Evolutionary conservation across 176 grass and related monocot species (phyloP), one percentile per base, ranked within the genome.

Genomic region (Phyllostachys edulis): DNA sequence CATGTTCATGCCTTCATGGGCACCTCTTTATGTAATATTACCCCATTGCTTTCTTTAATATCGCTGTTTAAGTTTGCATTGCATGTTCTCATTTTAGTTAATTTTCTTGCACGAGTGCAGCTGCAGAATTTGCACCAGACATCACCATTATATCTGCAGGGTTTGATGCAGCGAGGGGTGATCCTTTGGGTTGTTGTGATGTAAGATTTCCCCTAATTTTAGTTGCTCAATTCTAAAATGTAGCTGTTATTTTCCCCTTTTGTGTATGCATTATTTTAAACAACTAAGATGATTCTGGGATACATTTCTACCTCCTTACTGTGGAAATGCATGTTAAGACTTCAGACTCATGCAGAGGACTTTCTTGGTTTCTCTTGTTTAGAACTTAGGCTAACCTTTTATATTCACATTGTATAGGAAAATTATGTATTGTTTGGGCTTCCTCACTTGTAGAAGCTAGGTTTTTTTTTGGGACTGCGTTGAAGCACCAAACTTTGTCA

Each of bases 91-190:
- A 36, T 67, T 81, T 71, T 70, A 18, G 37, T 50, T 47, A 73
- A 29, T 60, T 77, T 68, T 72, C 78, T 45, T 90, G 64, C 76
- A 67, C 51, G 73, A 81, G 38, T 93, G 89, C 91, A 98, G 96
- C 93, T 91, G 26, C 62, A 69, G 85, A 95, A 56, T 98, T 98
- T 89, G 91, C 82, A 18, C 89, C 96, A 38, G 96, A 98, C 71
- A 89, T 98, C 68, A 98, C 87, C 64, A 95, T 98, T 82, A 91
- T 98, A 91, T 98, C 93, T 61, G 93, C 96, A 71, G 96, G 96
- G 45, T 98, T 98, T 82, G 96, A 98, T 92, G 96, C 96, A 47
- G 96, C 96, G 73, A 91, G 91, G 75, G 96, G 96, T 80, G 96
- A 98, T 85, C 93, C 96, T 76, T 80, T 98, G 39, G 96, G 96